Percentiles rank a stretch among this genome's conserved stretches.
These are phyloP conservation scores for Rhododendron griersonianum DNA, from an alignment of 148 eudicot genomes.

Conservation along the genomic window DNA sequence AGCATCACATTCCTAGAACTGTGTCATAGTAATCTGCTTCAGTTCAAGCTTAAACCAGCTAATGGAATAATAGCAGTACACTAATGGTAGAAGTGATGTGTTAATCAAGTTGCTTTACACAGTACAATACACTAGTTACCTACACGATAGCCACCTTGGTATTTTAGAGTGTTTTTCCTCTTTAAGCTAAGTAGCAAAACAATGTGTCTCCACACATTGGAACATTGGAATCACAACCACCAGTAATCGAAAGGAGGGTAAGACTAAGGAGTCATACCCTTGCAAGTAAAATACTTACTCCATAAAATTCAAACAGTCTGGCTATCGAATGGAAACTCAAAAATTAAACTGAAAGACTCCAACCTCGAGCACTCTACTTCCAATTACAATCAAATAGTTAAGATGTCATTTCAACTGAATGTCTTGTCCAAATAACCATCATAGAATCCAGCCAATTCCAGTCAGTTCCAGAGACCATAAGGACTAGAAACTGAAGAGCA, in stretches of 20 bases:
- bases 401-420: neutral
- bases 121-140: neutral
- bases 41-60: neutral
- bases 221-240: neutral
- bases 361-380: neutral
- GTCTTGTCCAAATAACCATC: neutral
- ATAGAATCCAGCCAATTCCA: neutral
- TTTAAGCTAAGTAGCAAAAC: neutral
- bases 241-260: neutral
- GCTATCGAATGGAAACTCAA: neutral
- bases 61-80: neutral
- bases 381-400: neutral
- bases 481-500: neutral
- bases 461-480: neutral
- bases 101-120: neutral
- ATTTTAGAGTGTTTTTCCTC: neutral
- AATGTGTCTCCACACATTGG: neutral
- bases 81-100: too few relatives aligned
- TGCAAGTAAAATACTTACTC: neutral
- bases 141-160: neutral
- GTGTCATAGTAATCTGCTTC: neutral
- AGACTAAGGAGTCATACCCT: neutral
- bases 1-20: neutral
- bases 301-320: neutral
- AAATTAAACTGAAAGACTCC: neutral